These are phyloP conservation scores for Tolypocladium endophyticum DNA, from an alignment of 2,329 filamentous ascomycete genomes.

Conservation along the genomic window DNA sequence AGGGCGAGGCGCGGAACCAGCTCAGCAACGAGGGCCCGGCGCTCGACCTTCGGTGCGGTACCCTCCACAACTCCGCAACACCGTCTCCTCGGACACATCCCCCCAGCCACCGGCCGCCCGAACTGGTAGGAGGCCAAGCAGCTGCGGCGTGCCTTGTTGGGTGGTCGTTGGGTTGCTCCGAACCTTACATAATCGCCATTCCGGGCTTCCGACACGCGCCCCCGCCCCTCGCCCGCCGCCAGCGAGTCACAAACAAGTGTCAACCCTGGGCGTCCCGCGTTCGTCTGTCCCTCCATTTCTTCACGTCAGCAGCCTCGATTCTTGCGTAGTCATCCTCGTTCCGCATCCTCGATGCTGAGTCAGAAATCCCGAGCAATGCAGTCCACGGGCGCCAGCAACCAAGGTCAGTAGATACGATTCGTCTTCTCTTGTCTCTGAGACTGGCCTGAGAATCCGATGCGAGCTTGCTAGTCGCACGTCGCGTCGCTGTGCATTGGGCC, in stretches of 20 bases:
- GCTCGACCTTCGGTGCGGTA: too few relatives aligned
- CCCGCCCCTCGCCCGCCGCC: neutral
- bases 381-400: conserved; percentile 10
- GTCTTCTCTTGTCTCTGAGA: conserved; percentile 4
- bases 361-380: conserved; percentile 10
- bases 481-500: neutral
- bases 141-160: neutral
- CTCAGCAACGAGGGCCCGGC: too few relatives aligned
- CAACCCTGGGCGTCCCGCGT: neutral
- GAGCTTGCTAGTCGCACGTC: neutral
- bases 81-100: neutral
- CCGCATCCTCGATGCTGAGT: conserved; percentile 11
- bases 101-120: neutral
- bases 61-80: too few relatives aligned
- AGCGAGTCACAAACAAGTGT: neutral
- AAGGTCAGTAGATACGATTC: conserved; percentile 9
- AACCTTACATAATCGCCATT: neutral
- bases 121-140: neutral
- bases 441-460: neutral
- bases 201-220: neutral
- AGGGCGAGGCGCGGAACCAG: neutral
- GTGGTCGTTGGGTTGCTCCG: neutral
- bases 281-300: conserved; percentile 5
- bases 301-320: conserved; percentile 12
- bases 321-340: conserved; percentile 11